phyloP scores from a whole-genome alignment of 2,329 filamentous ascomycete species.

The Pestalotiopsis sp. region DNA sequence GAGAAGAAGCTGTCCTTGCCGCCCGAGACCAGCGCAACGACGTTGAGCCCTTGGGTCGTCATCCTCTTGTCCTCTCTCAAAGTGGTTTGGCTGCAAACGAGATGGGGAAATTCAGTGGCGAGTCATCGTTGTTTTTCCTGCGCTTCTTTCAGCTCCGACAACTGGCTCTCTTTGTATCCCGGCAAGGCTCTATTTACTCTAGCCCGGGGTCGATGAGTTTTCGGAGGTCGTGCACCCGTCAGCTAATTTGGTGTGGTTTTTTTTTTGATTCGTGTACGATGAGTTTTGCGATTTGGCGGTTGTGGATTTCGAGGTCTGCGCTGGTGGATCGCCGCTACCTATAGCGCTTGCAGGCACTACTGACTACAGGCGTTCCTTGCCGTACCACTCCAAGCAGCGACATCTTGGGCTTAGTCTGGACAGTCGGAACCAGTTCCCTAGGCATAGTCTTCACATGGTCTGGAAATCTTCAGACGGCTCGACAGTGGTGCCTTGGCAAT shows the following conservation, averaged over 20 bases:
- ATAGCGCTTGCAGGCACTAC: neutral
- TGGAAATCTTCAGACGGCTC: slow-evolving; percentile 1
- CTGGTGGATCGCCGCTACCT: neutral
- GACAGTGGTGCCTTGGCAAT: slow-evolving; percentile 7
- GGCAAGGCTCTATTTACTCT: neutral
- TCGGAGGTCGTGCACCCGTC: slow-evolving; percentile 7
- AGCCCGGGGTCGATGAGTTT: neutral
- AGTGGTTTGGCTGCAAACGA: neutral
- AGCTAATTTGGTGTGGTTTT: neutral
- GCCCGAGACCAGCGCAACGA: slow-evolving; percentile 91
- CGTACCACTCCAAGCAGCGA: neutral
- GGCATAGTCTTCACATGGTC: neutral
- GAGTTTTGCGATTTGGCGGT: neutral
- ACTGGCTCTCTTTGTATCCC: neutral
- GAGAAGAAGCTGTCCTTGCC: slow-evolving; percentile 98
- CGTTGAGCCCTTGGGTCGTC: slow-evolving; percentile 58
- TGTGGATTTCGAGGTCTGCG: neutral
- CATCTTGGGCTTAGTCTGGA: neutral
- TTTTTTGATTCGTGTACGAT: neutral
- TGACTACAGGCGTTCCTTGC: neutral
- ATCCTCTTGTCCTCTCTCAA: slow-evolving; percentile 27
- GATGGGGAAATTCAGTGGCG: slow-evolving; percentile 1
- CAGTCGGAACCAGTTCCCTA: neutral
- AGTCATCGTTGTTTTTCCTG: neutral
- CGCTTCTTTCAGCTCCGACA: neutral